Evolutionary conservation across 2,329 filamentous ascomycete species (phyloP), one percentile per base, ranked within the genome.

Genomic region (Teratosphaeria gauchensis): DNA sequence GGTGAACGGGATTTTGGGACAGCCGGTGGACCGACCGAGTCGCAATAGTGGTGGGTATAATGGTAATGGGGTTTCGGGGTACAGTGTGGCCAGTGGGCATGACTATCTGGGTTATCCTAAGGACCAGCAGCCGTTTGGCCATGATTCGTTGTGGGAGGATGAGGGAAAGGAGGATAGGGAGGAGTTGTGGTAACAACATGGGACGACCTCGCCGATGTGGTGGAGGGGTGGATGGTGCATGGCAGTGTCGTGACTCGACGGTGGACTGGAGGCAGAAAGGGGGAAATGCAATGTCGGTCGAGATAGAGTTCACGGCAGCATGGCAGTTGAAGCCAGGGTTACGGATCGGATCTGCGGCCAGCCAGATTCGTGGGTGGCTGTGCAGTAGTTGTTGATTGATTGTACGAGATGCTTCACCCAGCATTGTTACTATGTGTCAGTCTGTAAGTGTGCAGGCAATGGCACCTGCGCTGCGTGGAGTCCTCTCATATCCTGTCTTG

Each of bases 101-200:
- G 69, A 72, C 51, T 73, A 73, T 61, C 57, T 73, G 55, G 71
- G 70, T 14, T 69, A 72, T 56, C 63, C 65, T 14, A 67, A 69
- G 54, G 64, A 67, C 52, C 59, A 65, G 57, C 62, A 63, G 58
- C 58, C 61, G 5, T 67, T 68, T 59, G 66, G 66, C 4, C 62
- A 66, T 38, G 53, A 64, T 32, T 54, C 46, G 54, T 53, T 69
- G 54, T 71, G 69, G 70, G 68, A 71, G 35, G 70, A 71, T 42
- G 68, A 67, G 28, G 62, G 69, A 56, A 59, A 62, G 33, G 62
- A 62, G 42, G 65, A 69, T 42, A 19, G 42, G 5, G n/a, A 7
- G 35, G 68, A 68, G 56, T 53, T 71, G 60, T 72, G 69, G 69
- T 69, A 61, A 66, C 46, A 46, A 46, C 28, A 7, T 9, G 33